These are phyloP conservation scores for Talaromyces atroroseus DNA, from an alignment of 2,329 filamentous ascomycete genomes.

Conservation along the genomic window DNA sequence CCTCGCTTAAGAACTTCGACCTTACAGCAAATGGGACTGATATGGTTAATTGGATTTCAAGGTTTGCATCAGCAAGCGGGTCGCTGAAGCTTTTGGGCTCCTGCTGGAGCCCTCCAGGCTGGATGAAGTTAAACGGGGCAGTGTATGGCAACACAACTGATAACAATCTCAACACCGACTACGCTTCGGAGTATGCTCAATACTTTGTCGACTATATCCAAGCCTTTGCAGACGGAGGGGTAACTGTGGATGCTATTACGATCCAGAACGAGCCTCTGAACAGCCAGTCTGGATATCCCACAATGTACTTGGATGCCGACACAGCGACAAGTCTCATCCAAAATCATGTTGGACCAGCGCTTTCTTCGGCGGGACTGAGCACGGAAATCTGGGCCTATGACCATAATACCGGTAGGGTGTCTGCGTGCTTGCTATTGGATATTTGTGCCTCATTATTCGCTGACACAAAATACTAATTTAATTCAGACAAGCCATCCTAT, in stretches of 20 bases:
- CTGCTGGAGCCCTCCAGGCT: constrained; percentile 6
- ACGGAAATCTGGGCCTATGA: constrained; percentile 10
- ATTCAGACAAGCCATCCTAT: neutral
- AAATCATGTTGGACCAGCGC: constrained; percentile 4
- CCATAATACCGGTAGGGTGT: constrained; percentile 7
- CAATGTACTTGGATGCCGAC: constrained; percentile 6
- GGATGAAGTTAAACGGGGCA: constrained; percentile 6
- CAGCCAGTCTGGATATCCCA: constrained; percentile 7
- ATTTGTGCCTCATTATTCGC: neutral
- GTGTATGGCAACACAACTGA: neutral
- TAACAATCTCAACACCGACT: constrained; percentile 6
- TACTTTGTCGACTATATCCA: constrained; percentile 10
- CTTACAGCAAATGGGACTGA: neutral
- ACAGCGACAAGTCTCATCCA: neutral
- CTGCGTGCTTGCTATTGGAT: neutral
- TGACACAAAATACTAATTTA: neutral
- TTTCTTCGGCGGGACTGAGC: neutral
- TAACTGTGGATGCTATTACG: constrained; percentile 6
- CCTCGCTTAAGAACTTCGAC: neutral
- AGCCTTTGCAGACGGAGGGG: constrained; percentile 3
- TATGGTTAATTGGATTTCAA: constrained; percentile 3
- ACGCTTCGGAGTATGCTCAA: neutral
- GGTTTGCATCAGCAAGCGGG: neutral
- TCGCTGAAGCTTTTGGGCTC: constrained; percentile 4
- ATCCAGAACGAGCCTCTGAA: constrained; percentile 10